Evolutionary conservation across 768 basidiomycete genomes (phyloP).

Genomic region (Mycena olivaceomarginata): DNA sequence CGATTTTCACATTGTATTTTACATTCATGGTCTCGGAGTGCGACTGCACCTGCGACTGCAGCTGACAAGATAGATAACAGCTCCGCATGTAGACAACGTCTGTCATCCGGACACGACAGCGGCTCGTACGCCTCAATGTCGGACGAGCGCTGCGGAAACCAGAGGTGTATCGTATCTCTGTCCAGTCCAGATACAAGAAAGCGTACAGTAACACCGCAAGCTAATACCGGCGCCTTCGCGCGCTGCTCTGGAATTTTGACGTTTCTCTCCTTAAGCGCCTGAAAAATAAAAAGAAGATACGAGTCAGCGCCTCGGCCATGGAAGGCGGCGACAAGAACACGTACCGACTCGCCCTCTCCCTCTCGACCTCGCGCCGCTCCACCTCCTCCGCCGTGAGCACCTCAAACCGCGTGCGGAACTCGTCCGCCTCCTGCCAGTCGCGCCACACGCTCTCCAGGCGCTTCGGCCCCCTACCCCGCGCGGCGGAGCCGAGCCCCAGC

Average conservation of each 20-base stretch:
- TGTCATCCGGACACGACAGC: no score
- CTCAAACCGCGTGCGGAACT: conserved; percentile 92
- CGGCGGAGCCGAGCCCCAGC: conserved; percentile 82
- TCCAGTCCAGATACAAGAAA: conserved; percentile 4
- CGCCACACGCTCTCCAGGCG: conserved; percentile 92
- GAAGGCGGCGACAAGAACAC: conserved; percentile 37
- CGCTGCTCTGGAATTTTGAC: conserved; percentile 77
- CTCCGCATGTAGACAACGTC: no score
- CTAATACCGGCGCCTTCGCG: conserved; percentile 50
- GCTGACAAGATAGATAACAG: no score
- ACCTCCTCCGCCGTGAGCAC: conserved; percentile 93
- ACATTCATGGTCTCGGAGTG: no score
- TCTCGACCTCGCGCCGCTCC: conserved; percentile 91
- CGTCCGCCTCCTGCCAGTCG: conserved; percentile 95
- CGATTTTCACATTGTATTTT: no score
- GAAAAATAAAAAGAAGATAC: background rate
- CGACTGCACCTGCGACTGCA: no score
- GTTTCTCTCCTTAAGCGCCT: conserved; percentile 81
- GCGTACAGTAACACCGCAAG: background rate
- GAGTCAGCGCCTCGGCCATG: conserved; percentile 7
- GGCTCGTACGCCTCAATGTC: no score
- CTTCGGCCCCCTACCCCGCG: conserved; percentile 88
- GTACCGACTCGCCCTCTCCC: conserved; percentile 87
- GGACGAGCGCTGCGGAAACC: background rate
- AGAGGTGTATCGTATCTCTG: background rate